Evolutionary conservation across 2,329 filamentous ascomycete genomes (phyloP).

Genomic region (Canariomyces notabilis): DNA sequence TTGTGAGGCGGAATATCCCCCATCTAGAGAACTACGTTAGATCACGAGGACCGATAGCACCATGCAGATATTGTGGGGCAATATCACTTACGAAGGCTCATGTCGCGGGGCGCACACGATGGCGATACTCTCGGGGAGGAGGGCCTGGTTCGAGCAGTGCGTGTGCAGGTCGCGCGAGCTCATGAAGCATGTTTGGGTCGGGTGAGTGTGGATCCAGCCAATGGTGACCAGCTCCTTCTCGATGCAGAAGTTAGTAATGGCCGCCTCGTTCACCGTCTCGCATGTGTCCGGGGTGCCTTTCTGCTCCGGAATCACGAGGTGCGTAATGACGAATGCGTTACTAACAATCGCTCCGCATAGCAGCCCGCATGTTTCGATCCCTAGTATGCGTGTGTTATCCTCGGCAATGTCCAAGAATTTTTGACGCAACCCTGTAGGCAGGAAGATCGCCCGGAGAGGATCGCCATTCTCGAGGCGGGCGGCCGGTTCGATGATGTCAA

Average conservation of each 20-base stretch:
- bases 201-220: slow-evolving; percentile 98
- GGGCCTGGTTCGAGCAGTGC: slow-evolving; percentile 88
- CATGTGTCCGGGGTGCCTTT: slow-evolving; percentile 88
- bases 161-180: slow-evolving; percentile 91
- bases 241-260: slow-evolving; percentile 85
- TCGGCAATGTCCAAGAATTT: slow-evolving; percentile 70
- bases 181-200: slow-evolving; percentile 96
- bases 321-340: slow-evolving; percentile 87
- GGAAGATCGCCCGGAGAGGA: slow-evolving; percentile 80
- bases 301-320: slow-evolving; percentile 86
- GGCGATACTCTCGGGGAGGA: slow-evolving; percentile 93
- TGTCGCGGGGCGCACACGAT: slow-evolving; percentile 91
- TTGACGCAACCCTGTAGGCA: slow-evolving; percentile 69
- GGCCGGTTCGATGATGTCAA: slow-evolving; percentile 77
- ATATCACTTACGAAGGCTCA: slow-evolving; percentile 58
- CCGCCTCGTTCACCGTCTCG: slow-evolving; percentile 82
- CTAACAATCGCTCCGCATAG: slow-evolving; percentile 86
- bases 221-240: slow-evolving; percentile 76
- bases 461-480: slow-evolving; percentile 87
- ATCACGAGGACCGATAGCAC: not conserved
- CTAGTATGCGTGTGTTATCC: slow-evolving; percentile 68
- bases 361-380: slow-evolving; percentile 93
- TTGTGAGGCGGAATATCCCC: slow-evolving; percentile 88
- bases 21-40: slow-evolving; percentile 49
- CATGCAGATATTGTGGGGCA: not conserved